Evolutionary conservation across 2,329 filamentous ascomycete species (phyloP), one percentile per base, ranked within the genome.

Genomic region (Alternaria solani): DNA sequence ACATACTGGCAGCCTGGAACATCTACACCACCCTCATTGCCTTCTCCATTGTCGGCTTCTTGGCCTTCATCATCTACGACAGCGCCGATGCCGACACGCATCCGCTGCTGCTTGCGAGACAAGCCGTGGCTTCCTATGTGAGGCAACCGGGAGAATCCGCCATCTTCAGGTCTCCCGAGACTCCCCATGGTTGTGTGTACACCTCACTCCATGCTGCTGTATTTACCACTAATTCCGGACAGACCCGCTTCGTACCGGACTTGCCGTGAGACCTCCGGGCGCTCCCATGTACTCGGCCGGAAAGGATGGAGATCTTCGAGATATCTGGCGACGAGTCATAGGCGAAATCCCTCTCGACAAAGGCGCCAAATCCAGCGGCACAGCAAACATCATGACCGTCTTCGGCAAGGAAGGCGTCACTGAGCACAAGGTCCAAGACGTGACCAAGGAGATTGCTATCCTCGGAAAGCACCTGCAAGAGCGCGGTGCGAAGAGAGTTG

Each of bases 1-100:
- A 86, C 62, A 80, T 94, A 53, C 82, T 96, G 57, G 85, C 88
- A 38, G 89, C 92, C 79, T 97, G 94, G 93, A 93, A 95, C 77
- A 80, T 86, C 67, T 91, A 91, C 81, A 92, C 92, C 30, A 95
- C 91, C 3, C 73, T 88, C 42, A 84, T 99, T 65, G 85, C 88
- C 46, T 86, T 89, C 25, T 74, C 87, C 61, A 83, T 97, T 43
- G 81, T 89, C 62, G 82, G 85, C 55, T 86, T 93, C 71, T 79
- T 94, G 57, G 85, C 89, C 58, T 93, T 92, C 79, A 86, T 89
- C 44, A 81, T 96, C 65, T 82, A 91, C 71, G 88, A 88, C 62
- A 86, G 87, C 51, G 86, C 88, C 61, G 94, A 97, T 54, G 91
- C 95, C 6, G 95, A 99, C 81, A 91, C 91, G 5, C 95, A 98